A percentile compares a stretch with the other conserved stretches of the same genome.
Evolutionary conservation across 129 eudicot genomes (phyloP).

Genomic region (Centaurea solstitialis): DNA sequence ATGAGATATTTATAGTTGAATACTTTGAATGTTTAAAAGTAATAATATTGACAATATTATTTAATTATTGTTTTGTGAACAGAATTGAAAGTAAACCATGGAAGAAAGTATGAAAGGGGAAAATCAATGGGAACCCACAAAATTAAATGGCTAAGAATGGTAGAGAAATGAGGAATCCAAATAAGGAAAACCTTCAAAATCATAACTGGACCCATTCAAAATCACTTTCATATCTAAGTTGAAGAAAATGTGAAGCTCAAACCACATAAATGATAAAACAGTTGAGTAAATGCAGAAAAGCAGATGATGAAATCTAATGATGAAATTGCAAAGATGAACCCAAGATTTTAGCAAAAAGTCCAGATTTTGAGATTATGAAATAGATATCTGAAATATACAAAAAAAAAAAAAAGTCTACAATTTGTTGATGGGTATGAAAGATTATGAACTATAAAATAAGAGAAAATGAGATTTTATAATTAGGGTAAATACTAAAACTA

Average conservation of each 20-base stretch:
- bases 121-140: slow-evolving; percentile 36
- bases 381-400: too few relatives aligned
- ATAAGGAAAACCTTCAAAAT: slow-evolving; percentile 22
- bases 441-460: slow-evolving; percentile 4
- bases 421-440: not conserved
- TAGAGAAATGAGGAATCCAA: slow-evolving; percentile 13
- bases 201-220: slow-evolving; percentile 36
- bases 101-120: slow-evolving; percentile 9
- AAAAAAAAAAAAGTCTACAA: too few relatives aligned
- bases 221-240: slow-evolving; percentile 31
- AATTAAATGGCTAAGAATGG: slow-evolving; percentile 18
- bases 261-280: not conserved
- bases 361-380: not conserved
- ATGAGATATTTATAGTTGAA: slow-evolving; percentile 31
- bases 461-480: not conserved
- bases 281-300: not conserved
- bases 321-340: not conserved
- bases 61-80: slow-evolving; percentile 25
- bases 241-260: not conserved
- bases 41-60: too few relatives aligned
- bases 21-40: not conserved
- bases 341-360: slow-evolving; percentile 24
- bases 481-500: not conserved
- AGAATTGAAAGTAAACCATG: slow-evolving; percentile 26
- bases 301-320: not conserved